Base-by-base conservation (phyloP, 495 filamentous ascomycete genomes). In the Aspergillus sclerotiicarbonarius region DNA sequence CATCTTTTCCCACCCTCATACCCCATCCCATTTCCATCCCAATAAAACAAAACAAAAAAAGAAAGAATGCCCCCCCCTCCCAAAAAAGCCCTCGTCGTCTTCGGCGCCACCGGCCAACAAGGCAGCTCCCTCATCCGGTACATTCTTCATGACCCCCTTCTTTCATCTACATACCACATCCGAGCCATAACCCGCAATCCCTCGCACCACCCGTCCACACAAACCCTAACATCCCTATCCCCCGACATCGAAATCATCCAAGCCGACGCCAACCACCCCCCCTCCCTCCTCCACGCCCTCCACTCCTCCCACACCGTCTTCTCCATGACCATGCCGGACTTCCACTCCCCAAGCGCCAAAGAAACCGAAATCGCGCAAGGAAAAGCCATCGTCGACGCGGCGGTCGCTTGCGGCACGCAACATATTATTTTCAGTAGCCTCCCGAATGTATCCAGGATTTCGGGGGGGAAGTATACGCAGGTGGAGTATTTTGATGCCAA, bases 141-240 rank as follows among this genome's bases (percentile, higher is more conserved):
- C 30, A 70, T 86, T 39, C 73, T 85, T 12, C 57, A 58, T 25
- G 73, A 83, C 62, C 64, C 82, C 0, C 59, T 67, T 7, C 63
- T 81, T 12, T 78, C 74, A 33, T 60, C 69, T 4, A 50, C 67
- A 29, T 87, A 62, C 71, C 72, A 71, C 32, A 67, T 87, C 62
- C 78, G 84, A 31, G 83, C 70, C 55, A 71, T 87, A 43, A 85
- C 82, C 8, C 74, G 84, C 8, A 76, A 86, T 63, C 25, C 25
- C 25, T 25, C 25, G 71, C 0, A 65, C 64, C 39, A 80, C 3
- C 33, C 8, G 33, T 7, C 8, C 8, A 35, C n/a, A n/a, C n/a
- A n/a, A n/a, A n/a, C n/a, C n/a, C n/a, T n/a, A n/a, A n/a, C n/a
- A n/a, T n/a, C n/a, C n/a, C n/a, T n/a, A n/a, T n/a, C n/a, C n/a